These are phyloP conservation scores for Phallus indusiatus DNA, from an alignment of 768 basidiomycete genomes.

Conservation along the genomic window DNA sequence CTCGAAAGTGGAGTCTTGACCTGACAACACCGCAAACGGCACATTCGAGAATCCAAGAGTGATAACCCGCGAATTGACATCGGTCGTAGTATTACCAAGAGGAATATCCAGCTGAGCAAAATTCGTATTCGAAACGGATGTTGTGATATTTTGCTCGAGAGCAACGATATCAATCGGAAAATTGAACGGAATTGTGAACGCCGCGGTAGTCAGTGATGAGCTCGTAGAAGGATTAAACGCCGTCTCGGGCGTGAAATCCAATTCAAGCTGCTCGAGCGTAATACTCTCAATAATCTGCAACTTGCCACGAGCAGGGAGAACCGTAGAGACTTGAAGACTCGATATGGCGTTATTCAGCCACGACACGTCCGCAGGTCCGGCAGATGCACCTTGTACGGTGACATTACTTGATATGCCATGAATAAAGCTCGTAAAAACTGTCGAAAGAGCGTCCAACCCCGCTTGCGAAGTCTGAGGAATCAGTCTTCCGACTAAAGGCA, in stretches of 20 bases:
- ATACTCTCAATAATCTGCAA: constrained; percentile 59
- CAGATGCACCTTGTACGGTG: constrained; percentile 47
- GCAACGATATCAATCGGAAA: constrained; percentile 62
- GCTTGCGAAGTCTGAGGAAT: constrained; percentile 45
- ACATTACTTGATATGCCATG: constrained; percentile 56
- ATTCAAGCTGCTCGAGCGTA: constrained; percentile 44
- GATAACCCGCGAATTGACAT: constrained; percentile 53
- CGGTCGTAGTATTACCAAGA: constrained; percentile 45
- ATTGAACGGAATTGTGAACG: constrained; percentile 58
- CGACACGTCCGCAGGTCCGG: constrained; percentile 48
- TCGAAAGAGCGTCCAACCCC: constrained; percentile 50
- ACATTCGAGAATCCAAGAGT: constrained; percentile 49
- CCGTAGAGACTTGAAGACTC: constrained; percentile 44
- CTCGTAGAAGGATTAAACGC: constrained; percentile 51
- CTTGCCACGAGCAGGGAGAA: constrained; percentile 53
- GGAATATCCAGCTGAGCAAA: constrained; percentile 58
- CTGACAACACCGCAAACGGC: constrained; percentile 46
- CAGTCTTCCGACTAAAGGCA: constrained; percentile 54
- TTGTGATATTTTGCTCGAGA: constrained; percentile 48
- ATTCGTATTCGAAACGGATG: constrained; percentile 39
- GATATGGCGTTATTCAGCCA: constrained; percentile 71
- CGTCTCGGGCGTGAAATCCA: constrained; percentile 48
- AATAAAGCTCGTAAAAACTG: constrained; percentile 63
- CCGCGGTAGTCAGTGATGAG: constrained; percentile 49
- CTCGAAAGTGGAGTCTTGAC: constrained; percentile 44